Evolutionary conservation across 768 basidiomycete species (phyloP), one percentile per base, ranked within the genome.

Genomic region (Boletus barrowsii): DNA sequence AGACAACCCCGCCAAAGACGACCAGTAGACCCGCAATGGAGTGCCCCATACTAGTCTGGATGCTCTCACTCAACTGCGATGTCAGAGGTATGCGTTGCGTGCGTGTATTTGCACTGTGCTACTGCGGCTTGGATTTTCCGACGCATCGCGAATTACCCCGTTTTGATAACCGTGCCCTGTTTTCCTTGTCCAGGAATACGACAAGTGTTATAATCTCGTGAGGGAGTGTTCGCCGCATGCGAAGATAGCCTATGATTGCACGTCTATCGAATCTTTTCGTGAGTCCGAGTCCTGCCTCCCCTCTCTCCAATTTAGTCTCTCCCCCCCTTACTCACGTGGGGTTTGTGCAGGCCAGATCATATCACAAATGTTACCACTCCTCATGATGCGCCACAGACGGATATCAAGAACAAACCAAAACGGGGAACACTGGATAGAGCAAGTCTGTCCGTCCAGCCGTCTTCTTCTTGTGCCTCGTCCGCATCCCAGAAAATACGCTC

Each of bases 371-470:
- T 72, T 91, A 10, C 89, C 89, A 0, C 73, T 90, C 13, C 83
- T 90, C 61, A 90, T 91, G 89, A 90, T 90, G 89, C 75, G 88
- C 15, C 89, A 90, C 68, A 77, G 88, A 51, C 83, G 89, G 37
- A 87, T 90, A 69, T 87, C 89, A 2, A 76, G 88, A 18, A 72
- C 83, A 13, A 84, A 86, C 74, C 1, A 80, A 74, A 80, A 74
- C 41, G 88, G 88, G 40, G 90, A 90, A 60, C 87, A 86, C 58
- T 90, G 87, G 86, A 91, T 91, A 52, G 88, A 90, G 61, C 87
- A 87, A 77, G 86, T 86, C 56, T 39, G 74, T 64, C 52, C n/a
- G 17, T 30, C 50, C 17, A n/a, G 6, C 32, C 43, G 15, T 40
- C 47, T 24, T 54, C 41, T 14, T 49, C 17, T 40, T 49, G n/a